A percentile compares a stretch with the other conserved stretches of the same genome.
Conservation (phyloP, 306 rosid genomes). For the Prunus campanulata region DNA sequence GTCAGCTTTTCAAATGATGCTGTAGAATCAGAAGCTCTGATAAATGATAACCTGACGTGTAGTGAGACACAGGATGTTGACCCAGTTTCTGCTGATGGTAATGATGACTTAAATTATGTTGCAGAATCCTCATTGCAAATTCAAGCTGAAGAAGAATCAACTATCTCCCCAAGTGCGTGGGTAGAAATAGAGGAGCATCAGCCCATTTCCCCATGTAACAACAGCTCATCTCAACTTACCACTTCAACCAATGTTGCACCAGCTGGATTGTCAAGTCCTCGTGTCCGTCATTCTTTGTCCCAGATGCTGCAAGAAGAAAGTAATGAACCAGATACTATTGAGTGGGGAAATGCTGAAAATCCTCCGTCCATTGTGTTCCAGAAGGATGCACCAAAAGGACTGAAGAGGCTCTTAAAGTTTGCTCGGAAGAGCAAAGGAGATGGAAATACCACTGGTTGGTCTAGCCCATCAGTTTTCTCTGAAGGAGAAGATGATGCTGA, state of each 20-base stretch:
- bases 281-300: constrained; percentile 89
- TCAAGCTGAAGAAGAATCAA: constrained; percentile 67
- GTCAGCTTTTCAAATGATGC: constrained; percentile 39
- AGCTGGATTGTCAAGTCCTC: constrained; percentile 57
- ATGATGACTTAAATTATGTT: constrained; percentile 35
- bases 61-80: constrained; percentile 45
- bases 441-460: constrained; percentile 67
- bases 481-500: constrained; percentile 98
- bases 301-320: constrained; percentile 98
- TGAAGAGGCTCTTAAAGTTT: constrained; percentile 89
- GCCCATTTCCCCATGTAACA: constrained; percentile 45
- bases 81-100: constrained; percentile 35
- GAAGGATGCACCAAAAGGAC: constrained; percentile 91
- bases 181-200: constrained; percentile 88
- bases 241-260: constrained; percentile 48
- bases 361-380: constrained; percentile 80
- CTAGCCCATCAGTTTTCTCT: constrained; percentile 91
- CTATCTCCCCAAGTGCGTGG: constrained; percentile 77
- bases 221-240: constrained; percentile 43
- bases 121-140: constrained; percentile 47
- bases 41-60: constrained; percentile 39
- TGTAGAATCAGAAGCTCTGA: constrained; percentile 44
- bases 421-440: constrained; percentile 95
- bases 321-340: constrained; percentile 71
- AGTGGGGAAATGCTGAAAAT: constrained; percentile 96